Evolutionary conservation across 139 green algal genomes (phyloP).

Genomic region (Protoeuglena noctilucae): DNA sequence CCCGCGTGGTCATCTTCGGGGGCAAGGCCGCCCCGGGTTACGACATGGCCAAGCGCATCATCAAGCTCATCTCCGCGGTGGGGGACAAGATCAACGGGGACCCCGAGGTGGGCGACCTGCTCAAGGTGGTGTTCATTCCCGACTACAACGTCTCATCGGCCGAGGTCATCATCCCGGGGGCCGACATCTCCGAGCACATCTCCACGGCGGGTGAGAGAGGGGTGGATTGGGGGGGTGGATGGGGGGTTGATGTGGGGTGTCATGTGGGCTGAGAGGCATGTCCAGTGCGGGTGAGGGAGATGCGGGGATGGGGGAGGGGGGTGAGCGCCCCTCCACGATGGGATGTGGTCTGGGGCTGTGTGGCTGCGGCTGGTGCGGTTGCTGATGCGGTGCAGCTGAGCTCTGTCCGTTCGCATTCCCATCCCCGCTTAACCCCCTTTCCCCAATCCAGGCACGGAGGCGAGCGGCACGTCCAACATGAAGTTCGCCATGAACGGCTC

Average conservation of each 20-base stretch:
- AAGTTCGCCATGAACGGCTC: constrained; percentile 99
- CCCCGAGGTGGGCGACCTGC: constrained; percentile 77
- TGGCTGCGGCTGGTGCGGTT: too few relatives aligned
- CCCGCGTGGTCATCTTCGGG: constrained; percentile 78
- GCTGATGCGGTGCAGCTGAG: too few relatives aligned
- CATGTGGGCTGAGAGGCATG: too few relatives aligned
- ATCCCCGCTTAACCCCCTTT: too few relatives aligned
- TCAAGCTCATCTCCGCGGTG: constrained; percentile 82
- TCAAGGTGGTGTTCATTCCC: constrained; percentile 92
- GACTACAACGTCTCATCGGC: constrained; percentile 97
- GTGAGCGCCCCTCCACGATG: too few relatives aligned
- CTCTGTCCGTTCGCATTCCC: too few relatives aligned
- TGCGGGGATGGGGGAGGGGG: too few relatives aligned
- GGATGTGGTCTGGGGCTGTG: too few relatives aligned
- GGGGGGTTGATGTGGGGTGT: too few relatives aligned
- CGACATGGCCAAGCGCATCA: constrained; percentile 96
- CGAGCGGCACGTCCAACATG: constrained; percentile 94
- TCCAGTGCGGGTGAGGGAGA: too few relatives aligned
- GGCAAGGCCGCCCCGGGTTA: constrained; percentile 95
- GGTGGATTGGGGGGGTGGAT: too few relatives aligned
- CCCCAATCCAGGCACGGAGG: too few relatives aligned
- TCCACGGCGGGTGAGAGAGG: constrained; percentile 82
- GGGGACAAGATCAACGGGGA: constrained; percentile 79
- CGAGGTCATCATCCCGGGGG: constrained; percentile 78
- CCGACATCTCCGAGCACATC: constrained; percentile 92